These are phyloP conservation scores for Cutaneotrichosporon spelunceum DNA, from an alignment of 1,284 basidiomycete species.

Conservation along the genomic window DNA sequence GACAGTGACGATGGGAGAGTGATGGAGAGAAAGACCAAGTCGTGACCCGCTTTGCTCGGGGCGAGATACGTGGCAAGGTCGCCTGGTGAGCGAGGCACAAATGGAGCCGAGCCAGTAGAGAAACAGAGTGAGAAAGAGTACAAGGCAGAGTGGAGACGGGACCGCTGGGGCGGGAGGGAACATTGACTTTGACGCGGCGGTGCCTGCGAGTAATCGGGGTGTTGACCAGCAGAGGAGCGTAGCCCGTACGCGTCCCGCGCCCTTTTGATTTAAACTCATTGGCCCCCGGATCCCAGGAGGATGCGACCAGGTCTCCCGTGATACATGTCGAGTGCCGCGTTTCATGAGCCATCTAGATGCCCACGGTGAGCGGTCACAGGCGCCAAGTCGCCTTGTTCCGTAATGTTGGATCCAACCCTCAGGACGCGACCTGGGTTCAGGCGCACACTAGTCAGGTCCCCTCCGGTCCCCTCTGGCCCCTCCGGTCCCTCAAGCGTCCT, in stretches of 20 bases:
- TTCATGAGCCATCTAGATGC: too few species aligned
- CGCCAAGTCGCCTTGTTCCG: neutral
- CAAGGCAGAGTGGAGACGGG: neutral
- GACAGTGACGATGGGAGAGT: neutral
- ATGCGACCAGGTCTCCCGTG: too few species aligned
- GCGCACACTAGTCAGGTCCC: too few species aligned
- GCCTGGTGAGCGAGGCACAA: neutral
- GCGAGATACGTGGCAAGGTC: neutral
- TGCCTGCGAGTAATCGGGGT: neutral
- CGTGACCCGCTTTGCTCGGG: neutral
- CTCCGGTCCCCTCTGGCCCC: too few species aligned
- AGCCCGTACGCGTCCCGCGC: neutral
- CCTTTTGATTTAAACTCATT: too few species aligned
- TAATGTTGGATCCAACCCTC: neutral
- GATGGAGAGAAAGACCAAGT: neutral
- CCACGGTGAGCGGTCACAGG: neutral
- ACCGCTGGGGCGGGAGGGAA: neutral
- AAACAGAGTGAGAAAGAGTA: neutral
- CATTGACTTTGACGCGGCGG: conserved; percentile 1
- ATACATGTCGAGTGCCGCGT: too few species aligned
- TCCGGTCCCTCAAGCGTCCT: too few species aligned
- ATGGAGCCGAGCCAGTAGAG: too few species aligned
- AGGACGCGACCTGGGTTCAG: neutral
- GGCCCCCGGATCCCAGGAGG: too few species aligned
- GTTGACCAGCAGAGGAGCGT: neutral